These are phyloP conservation scores for Diaporthe sp. DNA, from an alignment of 2,329 filamentous ascomycete species.

Conservation along the genomic window DNA sequence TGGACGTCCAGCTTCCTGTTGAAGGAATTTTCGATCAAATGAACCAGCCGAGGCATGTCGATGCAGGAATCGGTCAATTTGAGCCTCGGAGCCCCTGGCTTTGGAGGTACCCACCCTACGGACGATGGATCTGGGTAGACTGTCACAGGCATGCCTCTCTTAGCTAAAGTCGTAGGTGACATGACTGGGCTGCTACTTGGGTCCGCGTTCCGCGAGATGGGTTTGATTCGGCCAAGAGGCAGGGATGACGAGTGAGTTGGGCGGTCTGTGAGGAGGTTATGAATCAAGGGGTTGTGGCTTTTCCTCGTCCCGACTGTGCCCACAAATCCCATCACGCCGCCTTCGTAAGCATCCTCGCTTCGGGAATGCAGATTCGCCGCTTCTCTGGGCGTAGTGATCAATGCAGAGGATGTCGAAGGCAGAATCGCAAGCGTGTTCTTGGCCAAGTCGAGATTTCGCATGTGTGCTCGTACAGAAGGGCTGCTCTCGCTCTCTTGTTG, in stretches of 20 bases:
- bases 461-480: constrained; percentile 58
- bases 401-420: constrained; percentile 85
- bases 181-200: constrained; percentile 44
- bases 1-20: constrained; percentile 84
- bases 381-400: constrained; percentile 89
- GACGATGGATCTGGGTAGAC: constrained; percentile 81
- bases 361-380: constrained; percentile 72
- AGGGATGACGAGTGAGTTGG: constrained; percentile 93
- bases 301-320: constrained; percentile 68
- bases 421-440: constrained; percentile 80
- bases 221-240: constrained; percentile 76
- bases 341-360: constrained; percentile 40
- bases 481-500: constrained; percentile 47
- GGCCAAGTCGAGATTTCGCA: constrained; percentile 81
- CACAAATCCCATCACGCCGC: constrained; percentile 64
- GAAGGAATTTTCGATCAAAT: constrained; percentile 96
- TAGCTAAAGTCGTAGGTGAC: constrained; percentile 82
- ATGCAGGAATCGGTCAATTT: constrained; percentile 84
- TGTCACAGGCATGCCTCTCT: constrained; percentile 90
- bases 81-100: constrained; percentile 71
- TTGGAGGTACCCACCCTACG: constrained; percentile 77
- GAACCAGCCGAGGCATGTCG: constrained; percentile 84
- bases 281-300: constrained; percentile 86
- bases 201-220: constrained; percentile 43
- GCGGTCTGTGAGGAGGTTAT: constrained; percentile 96